Conservation (phyloP, 169 alveolate species). For the Plasmodium cynomolgi region DNA sequence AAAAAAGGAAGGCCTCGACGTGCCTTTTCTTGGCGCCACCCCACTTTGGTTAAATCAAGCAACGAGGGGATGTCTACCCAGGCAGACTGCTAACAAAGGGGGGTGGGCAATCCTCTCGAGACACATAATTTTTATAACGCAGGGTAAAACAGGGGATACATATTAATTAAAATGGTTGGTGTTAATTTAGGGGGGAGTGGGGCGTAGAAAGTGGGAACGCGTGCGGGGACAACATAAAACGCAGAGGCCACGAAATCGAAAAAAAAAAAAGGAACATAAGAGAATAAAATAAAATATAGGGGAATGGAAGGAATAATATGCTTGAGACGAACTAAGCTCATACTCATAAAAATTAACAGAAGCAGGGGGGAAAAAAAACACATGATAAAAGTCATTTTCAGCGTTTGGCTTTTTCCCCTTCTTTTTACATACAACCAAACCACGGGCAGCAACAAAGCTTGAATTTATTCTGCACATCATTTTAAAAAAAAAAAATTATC, state of each 20-base stretch:
- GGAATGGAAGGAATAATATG: neutral
- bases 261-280: neutral
- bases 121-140: neutral
- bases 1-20: neutral
- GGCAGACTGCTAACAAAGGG: neutral
- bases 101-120: neutral
- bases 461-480: neutral
- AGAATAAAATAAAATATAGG: neutral
- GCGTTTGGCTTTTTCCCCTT: neutral
- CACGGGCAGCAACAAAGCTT: neutral
- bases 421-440: neutral
- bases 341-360: neutral
- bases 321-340: neutral
- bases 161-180: neutral
- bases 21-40: neutral
- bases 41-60: neutral
- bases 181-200: neutral
- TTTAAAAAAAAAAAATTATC: slow-evolving; percentile 11
- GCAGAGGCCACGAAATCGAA: neutral
- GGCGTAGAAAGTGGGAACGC: neutral
- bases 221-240: neutral
- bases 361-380: neutral
- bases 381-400: neutral
- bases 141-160: neutral
- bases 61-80: neutral